Base-by-base conservation (phyloP, 2,329 filamentous ascomycete genomes). In the Cordyceps militaris region DNA sequence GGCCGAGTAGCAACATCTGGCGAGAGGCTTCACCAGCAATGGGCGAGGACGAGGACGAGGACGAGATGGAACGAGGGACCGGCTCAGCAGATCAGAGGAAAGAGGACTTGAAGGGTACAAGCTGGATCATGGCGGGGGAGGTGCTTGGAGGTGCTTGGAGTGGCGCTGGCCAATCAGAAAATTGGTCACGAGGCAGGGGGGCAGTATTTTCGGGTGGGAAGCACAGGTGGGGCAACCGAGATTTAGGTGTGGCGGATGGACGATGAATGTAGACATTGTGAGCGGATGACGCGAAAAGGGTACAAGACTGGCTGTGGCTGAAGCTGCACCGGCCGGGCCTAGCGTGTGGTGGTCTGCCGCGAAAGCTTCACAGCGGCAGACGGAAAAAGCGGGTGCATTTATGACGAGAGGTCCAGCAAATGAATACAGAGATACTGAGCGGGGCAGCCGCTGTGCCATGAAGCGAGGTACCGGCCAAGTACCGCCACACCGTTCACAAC, bases 121-220 rank as follows among this genome's bases (percentile, higher is more conserved):
- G 68, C 69, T 7, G 30, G 23, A 38, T n/a, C n/a, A n/a, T n/a
- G n/a, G n/a, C n/a, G n/a, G n/a, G n/a, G n/a, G 34, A 36, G 34
- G 34, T 36, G n/a, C 34, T 36, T 36, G 34, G 65, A 10, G 30
- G 13, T 16, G 24, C 16, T 40, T 42, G 53, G 68, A 24, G 67
- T 63, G 66, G 62, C 34, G 58, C 63, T 53, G 66, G 63, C 71
- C 71, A 73, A 73, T 73, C 69, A 73, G 65, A 73, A 73, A 72
- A 71, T 64, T 68, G 68, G 65, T 66, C 68, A 65, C 65, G 63
- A 60, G 61, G 63, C 64, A 67, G 34, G 32, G 24, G 32, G 64
- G 63, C 65, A 68, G 70, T 68, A 66, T 69, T 71, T 67, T 69
- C 61, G 36, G 26, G 32, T 44, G 24, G 16, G 7, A 32, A 10